Base-by-base conservation (phyloP, 1,284 basidiomycete species). In the Veloboletus limbatus region DNA sequence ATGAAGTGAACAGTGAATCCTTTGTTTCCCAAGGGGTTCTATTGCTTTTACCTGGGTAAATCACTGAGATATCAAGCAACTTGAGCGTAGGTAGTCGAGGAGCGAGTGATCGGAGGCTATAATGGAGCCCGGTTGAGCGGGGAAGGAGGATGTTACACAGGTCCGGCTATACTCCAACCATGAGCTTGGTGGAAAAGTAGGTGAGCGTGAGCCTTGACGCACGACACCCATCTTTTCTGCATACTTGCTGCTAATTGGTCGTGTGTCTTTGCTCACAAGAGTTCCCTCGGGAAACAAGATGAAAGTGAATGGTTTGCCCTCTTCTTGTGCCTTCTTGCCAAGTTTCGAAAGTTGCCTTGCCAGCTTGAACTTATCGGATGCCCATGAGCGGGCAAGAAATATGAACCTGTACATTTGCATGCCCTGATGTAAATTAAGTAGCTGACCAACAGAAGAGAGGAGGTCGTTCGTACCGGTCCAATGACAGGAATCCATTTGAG, bases 351-450 rank as follows among this genome's bases (percentile, higher is more conserved):
- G 78, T 56, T 76, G 74, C 21, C 69, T 69, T 22, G 75, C 77
- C 38, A 96, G 74, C 49, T 82, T 76, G 8, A 75, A 60, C 44
- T 81, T 77, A 65, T 96, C 92, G 18, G 85, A 81, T 1, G 86
- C 85, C 92, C 92, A 95, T 14, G 86, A 91, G 27, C 91, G 83
- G 27, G 82, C 81, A 37, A 95, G 76, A 69, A 92, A 92, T 56
- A 97, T 92, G 69, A 97, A 97, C 45, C 82, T 76, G 69, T 85
- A 97, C 70, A 94, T 84, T 77, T 88, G 92, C 94, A 93, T 93
- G 45, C 81, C 87, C 86, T 89, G 48, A 22, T 41, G 52, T 40
- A 28, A 41, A 41, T 43, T 62, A 20, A 63, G 50, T 24, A 17
- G 33, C 13, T 38, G 38, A 34, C 31, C 17, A 17, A 22, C 8